Base-by-base conservation (phyloP, 2,329 filamentous ascomycete species). In the Aspergillaceae sp. region DNA sequence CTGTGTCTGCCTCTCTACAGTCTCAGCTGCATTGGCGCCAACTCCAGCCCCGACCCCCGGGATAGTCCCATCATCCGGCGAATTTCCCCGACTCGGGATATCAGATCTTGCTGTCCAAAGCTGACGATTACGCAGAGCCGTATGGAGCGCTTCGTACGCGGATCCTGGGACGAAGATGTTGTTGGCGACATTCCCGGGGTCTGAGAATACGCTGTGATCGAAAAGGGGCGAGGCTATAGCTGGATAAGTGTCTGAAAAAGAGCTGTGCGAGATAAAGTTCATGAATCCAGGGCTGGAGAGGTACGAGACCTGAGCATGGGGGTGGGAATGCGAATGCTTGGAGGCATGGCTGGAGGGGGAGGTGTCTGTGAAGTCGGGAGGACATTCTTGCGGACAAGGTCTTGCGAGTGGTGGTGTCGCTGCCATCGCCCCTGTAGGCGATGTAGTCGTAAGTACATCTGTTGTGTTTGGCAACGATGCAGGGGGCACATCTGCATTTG, bases 91-190 rank as follows among this genome's bases (percentile, higher is more conserved):
- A 40, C 66, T 72, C 1, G 69, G 67, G 0, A 56, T 61, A 47
- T 63, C 66, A 1, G 72, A 69, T 5, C 65, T 62, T 3, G 68
- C 69, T 26, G 72, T 71, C 29, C 70, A 68, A 11, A 75, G 68
- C 26, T 74, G 64, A 27, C 70, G 67, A 41, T 72, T 68, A 10
- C 72, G 63, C 2, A 75, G 53, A 1, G 70, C 70, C 1, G 69
- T 70, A 45, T 74, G 71, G 1, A 74, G 57, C 37, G 73, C 70
- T 44, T 72, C 69, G 34, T 74, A 75, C 1, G 68, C 65, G 1
- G 72, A 73, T 1, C 72, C 72, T 1, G 72, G 72, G 2, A 73
- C 51, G 47, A 75, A 75, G 19, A 75, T 66, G 42, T 72, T 71
- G 42, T 83, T 74, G 41, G 76, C 51, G 11, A 57, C 45, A 43